Evolutionary conservation across 2,329 filamentous ascomycete genomes (phyloP).

Genomic region (Magnaporthales sp.): DNA sequence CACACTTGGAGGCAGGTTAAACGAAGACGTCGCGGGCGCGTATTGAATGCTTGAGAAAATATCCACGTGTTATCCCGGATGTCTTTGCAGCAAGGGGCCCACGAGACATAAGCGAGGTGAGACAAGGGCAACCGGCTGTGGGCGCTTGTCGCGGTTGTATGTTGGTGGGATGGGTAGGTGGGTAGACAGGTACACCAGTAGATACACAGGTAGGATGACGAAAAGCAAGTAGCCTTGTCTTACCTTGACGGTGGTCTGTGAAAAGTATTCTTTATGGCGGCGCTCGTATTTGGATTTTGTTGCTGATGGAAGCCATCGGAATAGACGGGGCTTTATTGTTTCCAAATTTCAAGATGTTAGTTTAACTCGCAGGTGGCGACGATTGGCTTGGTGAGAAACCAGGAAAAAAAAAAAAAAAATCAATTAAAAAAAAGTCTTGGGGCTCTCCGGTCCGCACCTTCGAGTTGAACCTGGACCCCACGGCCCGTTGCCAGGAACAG

Average conservation of each 20-base stretch:
- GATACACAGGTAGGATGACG: neutral
- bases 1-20: slow-evolving; percentile 23
- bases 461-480: slow-evolving; percentile 35
- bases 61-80: neutral
- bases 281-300: slow-evolving; percentile 12
- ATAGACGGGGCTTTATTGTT: slow-evolving; percentile 22
- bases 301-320: slow-evolving; percentile 21
- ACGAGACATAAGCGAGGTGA: neutral
- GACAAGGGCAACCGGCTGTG: neutral
- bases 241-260: slow-evolving; percentile 22
- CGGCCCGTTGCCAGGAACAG: slow-evolving; percentile 35
- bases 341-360: neutral
- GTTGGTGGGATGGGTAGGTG: neutral
- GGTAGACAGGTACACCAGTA: neutral
- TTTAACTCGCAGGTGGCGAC: neutral
- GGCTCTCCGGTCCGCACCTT: slow-evolving; percentile 25
- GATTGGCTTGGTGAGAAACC: neutral
- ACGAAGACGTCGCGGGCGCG: slow-evolving; percentile 23
- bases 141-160: neutral
- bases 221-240: slow-evolving; percentile 11
- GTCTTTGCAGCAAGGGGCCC: neutral
- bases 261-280: slow-evolving; percentile 18
- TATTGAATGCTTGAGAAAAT: neutral
- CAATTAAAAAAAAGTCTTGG: neutral
- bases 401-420: neutral